A percentile compares a stretch with the other conserved stretches of the same genome.
Evolutionary conservation across 768 basidiomycete genomes (phyloP).

Genomic region (Mycena venus): DNA sequence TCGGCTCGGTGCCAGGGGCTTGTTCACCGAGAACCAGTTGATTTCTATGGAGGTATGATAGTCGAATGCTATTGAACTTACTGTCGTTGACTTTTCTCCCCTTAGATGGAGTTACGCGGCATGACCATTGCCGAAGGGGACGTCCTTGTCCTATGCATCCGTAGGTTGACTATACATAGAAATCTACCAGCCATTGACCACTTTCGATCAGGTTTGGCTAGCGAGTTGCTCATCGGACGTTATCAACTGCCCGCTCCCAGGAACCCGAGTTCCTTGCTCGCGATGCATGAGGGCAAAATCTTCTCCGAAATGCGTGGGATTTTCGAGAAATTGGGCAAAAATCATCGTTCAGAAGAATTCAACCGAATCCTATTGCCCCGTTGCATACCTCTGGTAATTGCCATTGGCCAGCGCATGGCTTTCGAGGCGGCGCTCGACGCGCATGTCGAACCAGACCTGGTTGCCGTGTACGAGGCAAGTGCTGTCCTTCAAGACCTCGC

Average conservation of each 20-base stretch:
- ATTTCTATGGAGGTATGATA: conserved; percentile 39
- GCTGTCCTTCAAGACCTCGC: conserved; percentile 41
- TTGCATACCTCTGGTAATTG: conserved; percentile 40
- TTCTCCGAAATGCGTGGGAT: conserved; percentile 20
- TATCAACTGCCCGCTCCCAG: conserved; percentile 26
- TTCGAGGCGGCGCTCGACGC: conserved; percentile 49
- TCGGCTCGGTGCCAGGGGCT: conserved; percentile 51
- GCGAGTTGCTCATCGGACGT: conserved; percentile 31
- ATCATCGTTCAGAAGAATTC: conserved; percentile 28
- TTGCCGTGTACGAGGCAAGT: conserved; percentile 43
- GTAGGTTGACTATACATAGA: conserved; percentile 30
- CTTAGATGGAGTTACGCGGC: conserved; percentile 42
- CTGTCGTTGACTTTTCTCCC: too few relatives aligned
- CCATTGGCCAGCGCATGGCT: conserved; percentile 52
- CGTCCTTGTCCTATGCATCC: conserved; percentile 48
- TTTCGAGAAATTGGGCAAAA: not conserved
- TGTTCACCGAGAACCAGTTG: conserved; percentile 48
- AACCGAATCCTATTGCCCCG: conserved; percentile 37
- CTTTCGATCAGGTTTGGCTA: conserved; percentile 36
- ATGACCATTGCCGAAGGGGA: conserved; percentile 56
- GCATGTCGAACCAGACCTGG: conserved; percentile 37
- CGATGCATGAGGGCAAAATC: conserved; percentile 33
- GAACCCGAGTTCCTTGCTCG: conserved; percentile 24
- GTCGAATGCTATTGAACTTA: too few relatives aligned
- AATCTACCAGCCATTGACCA: not conserved